These are phyloP conservation scores for Aspergillus sp. DNA, from an alignment of 2,329 filamentous ascomycete genomes.

Conservation along the genomic window DNA sequence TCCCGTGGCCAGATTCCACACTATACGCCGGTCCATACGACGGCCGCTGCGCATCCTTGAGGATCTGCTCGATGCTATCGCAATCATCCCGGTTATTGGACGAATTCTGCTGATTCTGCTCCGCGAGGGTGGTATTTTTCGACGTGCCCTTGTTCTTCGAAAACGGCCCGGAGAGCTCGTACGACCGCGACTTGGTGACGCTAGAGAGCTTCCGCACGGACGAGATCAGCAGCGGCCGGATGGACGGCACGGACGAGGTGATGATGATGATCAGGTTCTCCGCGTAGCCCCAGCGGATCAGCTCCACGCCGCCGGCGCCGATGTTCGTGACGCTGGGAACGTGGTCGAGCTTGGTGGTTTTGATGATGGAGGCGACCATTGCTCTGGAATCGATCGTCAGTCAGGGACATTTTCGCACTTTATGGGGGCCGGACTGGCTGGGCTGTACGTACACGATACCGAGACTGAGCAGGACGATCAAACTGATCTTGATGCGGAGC, in stretches of 20 bases:
- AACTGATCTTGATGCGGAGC: constrained; percentile 25
- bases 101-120: constrained; percentile 11
- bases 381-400: constrained; percentile 15
- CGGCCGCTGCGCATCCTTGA: constrained; percentile 13
- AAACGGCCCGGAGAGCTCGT: constrained; percentile 26
- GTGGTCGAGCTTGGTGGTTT: constrained; percentile 25
- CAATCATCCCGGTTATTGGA: constrained; percentile 11
- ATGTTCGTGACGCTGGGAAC: constrained; percentile 27
- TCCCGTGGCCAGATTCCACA: constrained; percentile 13
- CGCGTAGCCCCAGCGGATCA: constrained; percentile 30
- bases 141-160: constrained; percentile 15
- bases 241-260: constrained; percentile 30
- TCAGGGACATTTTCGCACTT: background rate
- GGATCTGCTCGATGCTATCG: constrained; percentile 25
- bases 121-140: constrained; percentile 17
- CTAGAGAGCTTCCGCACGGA: constrained; percentile 30
- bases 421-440: too few species aligned
- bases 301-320: constrained; percentile 20
- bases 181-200: constrained; percentile 21
- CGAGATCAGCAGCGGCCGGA: constrained; percentile 28
- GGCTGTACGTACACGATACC: constrained; percentile 23
- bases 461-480: constrained; percentile 26
- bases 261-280: constrained; percentile 30
- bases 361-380: constrained; percentile 32
- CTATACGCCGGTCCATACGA: constrained; percentile 2